Conservation (phyloP, 768 basidiomycete species). For the Boletus subparvulus region DNA sequence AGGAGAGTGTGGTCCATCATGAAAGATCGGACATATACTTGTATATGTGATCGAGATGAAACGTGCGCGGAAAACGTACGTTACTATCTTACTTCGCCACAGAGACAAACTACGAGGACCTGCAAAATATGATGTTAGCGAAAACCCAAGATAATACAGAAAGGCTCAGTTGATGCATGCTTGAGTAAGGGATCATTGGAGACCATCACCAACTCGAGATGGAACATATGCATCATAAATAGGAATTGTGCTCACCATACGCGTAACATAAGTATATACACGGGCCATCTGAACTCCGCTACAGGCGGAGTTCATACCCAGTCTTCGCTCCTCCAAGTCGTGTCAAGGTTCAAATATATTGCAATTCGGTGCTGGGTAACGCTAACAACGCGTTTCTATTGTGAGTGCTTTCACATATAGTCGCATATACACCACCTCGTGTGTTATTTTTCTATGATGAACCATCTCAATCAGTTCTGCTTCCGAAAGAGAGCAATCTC, state of each 20-base stretch:
- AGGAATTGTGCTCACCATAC: slow-evolving; percentile 34
- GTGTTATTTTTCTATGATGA: slow-evolving; percentile 43
- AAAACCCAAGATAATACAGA: slow-evolving; percentile 20
- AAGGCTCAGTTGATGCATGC: slow-evolving; percentile 67
- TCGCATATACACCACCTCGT: neutral
- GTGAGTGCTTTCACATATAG: slow-evolving; percentile 17
- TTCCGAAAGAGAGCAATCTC: slow-evolving; percentile 77
- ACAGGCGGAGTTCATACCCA: slow-evolving; percentile 31
- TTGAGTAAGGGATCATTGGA: slow-evolving; percentile 69
- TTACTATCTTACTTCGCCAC: neutral
- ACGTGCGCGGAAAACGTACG: neutral
- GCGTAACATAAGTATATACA: neutral
- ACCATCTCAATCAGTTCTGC: slow-evolving; percentile 68
- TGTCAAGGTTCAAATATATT: too few species aligned
- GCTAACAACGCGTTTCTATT: neutral
- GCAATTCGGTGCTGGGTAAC: too few species aligned
- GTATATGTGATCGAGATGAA: slow-evolving; percentile 41
- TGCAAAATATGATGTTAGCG: slow-evolving; percentile 1
- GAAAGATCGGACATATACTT: slow-evolving; percentile 73
- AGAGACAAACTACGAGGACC: neutral
- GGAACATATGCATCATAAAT: slow-evolving; percentile 67
- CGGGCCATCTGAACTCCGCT: slow-evolving; percentile 11
- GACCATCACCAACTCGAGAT: slow-evolving; percentile 71
- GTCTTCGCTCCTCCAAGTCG: too few species aligned
- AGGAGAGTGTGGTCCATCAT: slow-evolving; percentile 60